Evolutionary conservation across 306 rosid species (phyloP), one percentile per base, ranked within the genome.

Genomic region (Dicorynia guianensis): DNA sequence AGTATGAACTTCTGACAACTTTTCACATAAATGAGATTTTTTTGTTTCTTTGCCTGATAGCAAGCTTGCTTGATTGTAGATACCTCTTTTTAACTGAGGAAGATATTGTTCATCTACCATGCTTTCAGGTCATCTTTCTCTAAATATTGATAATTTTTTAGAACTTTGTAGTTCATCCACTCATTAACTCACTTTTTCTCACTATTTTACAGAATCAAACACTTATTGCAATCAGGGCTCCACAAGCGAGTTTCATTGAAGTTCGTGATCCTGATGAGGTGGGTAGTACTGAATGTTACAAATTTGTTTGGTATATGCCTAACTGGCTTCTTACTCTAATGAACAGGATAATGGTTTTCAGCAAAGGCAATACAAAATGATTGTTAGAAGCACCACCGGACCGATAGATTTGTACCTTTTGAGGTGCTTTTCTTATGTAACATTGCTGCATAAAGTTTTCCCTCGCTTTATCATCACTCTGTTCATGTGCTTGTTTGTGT

Each of bases 221-320:
- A 79, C 85, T 91, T 48, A 83, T 93, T 76, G 96, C 87, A 44
- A 80, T 93, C 77, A 88, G 85, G 79, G 97, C 97, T 67, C 98
- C 97, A 3, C 84, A 76, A 77, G 90, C 91, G 38, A 87, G 98
- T 81, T 78, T 49, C 63, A 85, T 93, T 42, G 96, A 91, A 87
- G 95, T 93, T 76, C 85, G 87, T 46, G 96, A 91, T 89, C 98
- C 97, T n/a, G 91, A 89, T 47, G 92, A 86, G 97, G 97, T 91
- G 76, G 79, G 80, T 75, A 71, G 58, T 48, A 19, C 54, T 59
- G 71, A 81, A 71, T 75, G 70, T 76, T 78, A 60, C 49, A 75
- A 76, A 39, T 61, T 49, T 72, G 42, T 47, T 33, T 43, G 39
- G 14, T 49, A 40, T 40, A 59, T 60, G 65, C 70, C 68, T 85